Evolutionary conservation across 148 eudicot species (phyloP).

Genomic region (Nepenthes mirabilis): DNA sequence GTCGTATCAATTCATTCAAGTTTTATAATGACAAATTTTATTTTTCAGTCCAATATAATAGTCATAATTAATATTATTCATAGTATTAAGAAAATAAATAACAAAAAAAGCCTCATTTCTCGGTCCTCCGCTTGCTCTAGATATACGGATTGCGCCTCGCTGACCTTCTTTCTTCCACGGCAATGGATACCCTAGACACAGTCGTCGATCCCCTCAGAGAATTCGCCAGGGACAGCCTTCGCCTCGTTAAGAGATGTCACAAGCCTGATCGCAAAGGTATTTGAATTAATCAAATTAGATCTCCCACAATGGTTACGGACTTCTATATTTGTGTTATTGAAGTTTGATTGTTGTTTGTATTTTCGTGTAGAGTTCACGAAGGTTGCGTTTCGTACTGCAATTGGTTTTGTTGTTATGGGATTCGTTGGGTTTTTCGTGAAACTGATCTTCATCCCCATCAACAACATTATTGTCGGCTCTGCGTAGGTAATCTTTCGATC

Average conservation of each 20-base stretch:
- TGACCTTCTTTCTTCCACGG: background rate
- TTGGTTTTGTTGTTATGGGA: slow-evolving; percentile 21
- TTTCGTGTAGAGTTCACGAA: slow-evolving; percentile 14
- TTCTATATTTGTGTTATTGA: background rate
- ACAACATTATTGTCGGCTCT: slow-evolving; percentile 18
- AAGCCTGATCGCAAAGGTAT: slow-evolving; percentile 22
- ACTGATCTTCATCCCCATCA: slow-evolving; percentile 18
- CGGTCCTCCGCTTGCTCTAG: too few species aligned
- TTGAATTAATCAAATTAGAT: background rate
- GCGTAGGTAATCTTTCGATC: slow-evolving; percentile 4
- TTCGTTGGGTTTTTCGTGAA: slow-evolving; percentile 20
- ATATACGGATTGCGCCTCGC: too few species aligned
- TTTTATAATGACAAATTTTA: too few species aligned
- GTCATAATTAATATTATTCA: too few species aligned
- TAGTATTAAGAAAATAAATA: too few species aligned
- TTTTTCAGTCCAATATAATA: too few species aligned
- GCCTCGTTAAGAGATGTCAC: slow-evolving; percentile 24
- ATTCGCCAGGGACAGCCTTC: slow-evolving; percentile 20
- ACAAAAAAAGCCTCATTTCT: too few species aligned
- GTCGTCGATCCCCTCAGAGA: slow-evolving; percentile 25
- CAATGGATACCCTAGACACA: slow-evolving; percentile 13
- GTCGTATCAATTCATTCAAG: too few species aligned
- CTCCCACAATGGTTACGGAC: background rate
- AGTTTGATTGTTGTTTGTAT: background rate
- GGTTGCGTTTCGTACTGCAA: slow-evolving; percentile 20